phyloP scores from a whole-genome alignment of 1,139 yeast species.

The Wickerhamomyces sp. region DNA sequence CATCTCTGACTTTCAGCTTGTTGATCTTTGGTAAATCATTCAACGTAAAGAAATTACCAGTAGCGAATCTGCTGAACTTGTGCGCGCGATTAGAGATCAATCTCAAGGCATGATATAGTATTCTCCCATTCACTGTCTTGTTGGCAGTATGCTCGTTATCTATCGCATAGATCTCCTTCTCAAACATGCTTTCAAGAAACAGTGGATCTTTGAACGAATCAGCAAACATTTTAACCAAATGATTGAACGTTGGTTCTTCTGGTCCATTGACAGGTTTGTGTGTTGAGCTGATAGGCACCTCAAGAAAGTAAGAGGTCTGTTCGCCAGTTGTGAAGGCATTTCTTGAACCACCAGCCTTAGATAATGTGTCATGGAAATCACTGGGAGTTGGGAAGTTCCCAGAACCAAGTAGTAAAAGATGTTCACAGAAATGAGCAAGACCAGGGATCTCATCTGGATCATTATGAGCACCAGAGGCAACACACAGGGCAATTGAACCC shows the following conservation, averaged over 20 bases:
- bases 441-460: conserved; percentile 56
- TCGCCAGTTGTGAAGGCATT: conserved; percentile 70
- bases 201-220: conserved; percentile 45
- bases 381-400: conserved; percentile 45
- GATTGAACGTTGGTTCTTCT: conserved; percentile 36
- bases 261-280: conserved; percentile 9
- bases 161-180: conserved; percentile 51
- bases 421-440: conserved; percentile 72
- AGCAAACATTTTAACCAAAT: conserved; percentile 44
- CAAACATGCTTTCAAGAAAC: conserved; percentile 37
- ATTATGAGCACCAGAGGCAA: conserved; percentile 57
- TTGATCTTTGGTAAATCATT: conserved; percentile 43
- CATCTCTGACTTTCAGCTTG: conserved; percentile 48
- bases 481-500: conserved; percentile 46
- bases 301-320: conserved; percentile 55
- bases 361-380: conserved; percentile 38
- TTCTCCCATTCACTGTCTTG: conserved; percentile 35
- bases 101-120: conserved; percentile 54
- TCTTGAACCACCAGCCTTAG: conserved; percentile 46
- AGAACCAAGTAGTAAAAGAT: conserved; percentile 57
- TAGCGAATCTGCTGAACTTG: conserved; percentile 67
- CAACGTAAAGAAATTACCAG: conserved; percentile 62
- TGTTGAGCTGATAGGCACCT: conserved; percentile 42
- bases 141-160: conserved; percentile 62
- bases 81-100: conserved; percentile 41